A percentile compares a stretch with the other conserved stretches of the same genome.
Conservation (phyloP, 148 eudicot species). For the Polygonum aviculare region DNA sequence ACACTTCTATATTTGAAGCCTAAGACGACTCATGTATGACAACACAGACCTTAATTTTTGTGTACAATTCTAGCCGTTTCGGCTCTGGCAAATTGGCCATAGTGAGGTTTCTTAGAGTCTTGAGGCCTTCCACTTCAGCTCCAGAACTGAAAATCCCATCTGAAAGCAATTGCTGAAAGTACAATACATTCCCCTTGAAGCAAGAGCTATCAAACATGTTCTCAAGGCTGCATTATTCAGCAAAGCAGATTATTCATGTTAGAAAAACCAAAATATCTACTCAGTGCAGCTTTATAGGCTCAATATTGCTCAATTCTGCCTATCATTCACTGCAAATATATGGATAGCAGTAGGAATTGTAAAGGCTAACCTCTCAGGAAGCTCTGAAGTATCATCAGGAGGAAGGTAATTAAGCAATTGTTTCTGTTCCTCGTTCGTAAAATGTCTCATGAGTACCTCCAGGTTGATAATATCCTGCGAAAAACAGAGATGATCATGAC, state of each 20-base stretch:
- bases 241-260: background rate
- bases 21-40: background rate
- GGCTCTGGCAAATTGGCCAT: conserved; percentile 44
- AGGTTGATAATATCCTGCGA: conserved; percentile 68
- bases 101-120: conserved; percentile 50
- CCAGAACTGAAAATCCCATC: conserved; percentile 74
- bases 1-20: background rate
- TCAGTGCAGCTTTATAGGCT: background rate
- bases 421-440: conserved; percentile 61
- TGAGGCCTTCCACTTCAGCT: conserved; percentile 40
- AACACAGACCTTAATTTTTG: conserved; percentile 50
- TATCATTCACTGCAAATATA: background rate
- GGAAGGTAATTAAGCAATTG: conserved; percentile 67
- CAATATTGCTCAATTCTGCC: background rate
- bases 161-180: conserved; percentile 64
- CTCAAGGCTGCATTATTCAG: conserved; percentile 33
- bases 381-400: conserved; percentile 37
- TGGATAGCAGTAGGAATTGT: background rate
- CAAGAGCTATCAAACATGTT: conserved; percentile 53
- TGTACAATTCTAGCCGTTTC: conserved; percentile 72
- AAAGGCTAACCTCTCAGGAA: conserved; percentile 56
- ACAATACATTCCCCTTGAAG: conserved; percentile 58
- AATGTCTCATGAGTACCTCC: conserved; percentile 40
- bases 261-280: background rate
- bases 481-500: background rate